These are phyloP conservation scores for Geotrichum carabidarum DNA, from an alignment of 1,139 yeast species.

Conservation along the genomic window DNA sequence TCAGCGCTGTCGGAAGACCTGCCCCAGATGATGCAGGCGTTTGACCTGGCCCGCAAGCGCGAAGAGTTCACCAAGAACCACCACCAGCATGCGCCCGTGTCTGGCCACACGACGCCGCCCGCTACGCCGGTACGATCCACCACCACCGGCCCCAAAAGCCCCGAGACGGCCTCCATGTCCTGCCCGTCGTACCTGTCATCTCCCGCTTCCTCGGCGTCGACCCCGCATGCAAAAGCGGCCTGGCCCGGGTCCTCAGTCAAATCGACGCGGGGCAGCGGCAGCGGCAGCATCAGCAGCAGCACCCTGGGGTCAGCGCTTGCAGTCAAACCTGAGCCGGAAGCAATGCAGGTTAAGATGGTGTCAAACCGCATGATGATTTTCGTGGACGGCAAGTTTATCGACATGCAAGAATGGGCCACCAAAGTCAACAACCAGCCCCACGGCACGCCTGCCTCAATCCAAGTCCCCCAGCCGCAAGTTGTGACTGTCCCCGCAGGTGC, in stretches of 20 bases:
- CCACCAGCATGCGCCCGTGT: background rate
- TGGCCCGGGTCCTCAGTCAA: constrained; percentile 11
- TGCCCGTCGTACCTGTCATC: constrained; percentile 4
- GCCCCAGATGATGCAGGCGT: constrained; percentile 31
- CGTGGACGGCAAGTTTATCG: constrained; percentile 28
- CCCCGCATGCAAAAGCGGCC: constrained; percentile 4
- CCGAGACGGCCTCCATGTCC: constrained; percentile 1
- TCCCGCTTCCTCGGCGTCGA: constrained; percentile 4
- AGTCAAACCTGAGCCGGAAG: constrained; percentile 3
- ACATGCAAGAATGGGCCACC: constrained; percentile 37
- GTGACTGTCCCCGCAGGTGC: background rate
- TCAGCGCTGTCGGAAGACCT: constrained; percentile 31
- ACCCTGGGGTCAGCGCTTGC: constrained; percentile 2
- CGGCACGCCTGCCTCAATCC: background rate
- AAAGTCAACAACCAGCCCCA: constrained; percentile 22
- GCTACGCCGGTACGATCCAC: constrained; percentile 12
- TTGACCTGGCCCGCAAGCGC: constrained; percentile 27
- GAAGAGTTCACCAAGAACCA: constrained; percentile 20
- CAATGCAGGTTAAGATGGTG: constrained; percentile 31
- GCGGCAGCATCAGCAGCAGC: constrained; percentile 2
- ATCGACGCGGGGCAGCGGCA: background rate
- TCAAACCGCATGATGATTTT: constrained; percentile 34
- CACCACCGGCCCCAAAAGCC: background rate
- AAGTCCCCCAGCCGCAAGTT: background rate
- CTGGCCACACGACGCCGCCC: constrained; percentile 14